These are phyloP conservation scores for Fagopyrum tataricum DNA, from an alignment of 148 eudicot genomes.

Conservation along the genomic window DNA sequence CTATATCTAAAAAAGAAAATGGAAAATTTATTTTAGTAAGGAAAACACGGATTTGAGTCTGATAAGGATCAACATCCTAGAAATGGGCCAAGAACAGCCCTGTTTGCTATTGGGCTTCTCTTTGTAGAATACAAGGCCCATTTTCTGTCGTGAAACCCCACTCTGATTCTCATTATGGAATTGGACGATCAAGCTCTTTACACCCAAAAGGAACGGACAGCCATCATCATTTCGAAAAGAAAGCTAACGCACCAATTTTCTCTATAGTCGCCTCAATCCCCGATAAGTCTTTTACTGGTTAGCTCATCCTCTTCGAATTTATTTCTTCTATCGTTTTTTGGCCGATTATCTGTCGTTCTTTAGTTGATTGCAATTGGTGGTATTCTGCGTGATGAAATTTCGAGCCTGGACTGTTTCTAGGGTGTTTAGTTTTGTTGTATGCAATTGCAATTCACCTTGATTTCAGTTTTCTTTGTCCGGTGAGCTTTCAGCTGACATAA, in stretches of 20 bases:
- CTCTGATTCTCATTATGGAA: not conserved
- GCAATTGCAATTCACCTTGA: not conserved
- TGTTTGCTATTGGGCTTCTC: not conserved
- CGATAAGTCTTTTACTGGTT: not conserved
- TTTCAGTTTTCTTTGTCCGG: not conserved
- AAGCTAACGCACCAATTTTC: not conserved
- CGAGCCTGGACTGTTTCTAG: not conserved
- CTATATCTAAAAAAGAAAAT: too few relatives aligned
- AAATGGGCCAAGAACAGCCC: not conserved
- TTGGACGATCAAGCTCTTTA: not conserved
- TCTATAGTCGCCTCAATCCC: not conserved
- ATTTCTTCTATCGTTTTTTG: not conserved
- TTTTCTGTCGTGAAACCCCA: not conserved
- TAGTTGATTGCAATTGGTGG: not conserved
- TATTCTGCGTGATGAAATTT: not conserved
- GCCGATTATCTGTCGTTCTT: not conserved
- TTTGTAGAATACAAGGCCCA: not conserved
- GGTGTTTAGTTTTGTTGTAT: not conserved
- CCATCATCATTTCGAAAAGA: not conserved
- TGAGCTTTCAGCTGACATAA: not conserved
- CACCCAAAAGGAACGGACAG: not conserved
- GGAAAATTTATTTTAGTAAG: too few relatives aligned
- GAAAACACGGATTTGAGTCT: too few relatives aligned
- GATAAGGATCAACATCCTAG: too few relatives aligned
- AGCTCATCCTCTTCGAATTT: not conserved